phyloP scores from a whole-genome alignment of 495 filamentous ascomycete genomes.

The Neurospora sp. region DNA sequence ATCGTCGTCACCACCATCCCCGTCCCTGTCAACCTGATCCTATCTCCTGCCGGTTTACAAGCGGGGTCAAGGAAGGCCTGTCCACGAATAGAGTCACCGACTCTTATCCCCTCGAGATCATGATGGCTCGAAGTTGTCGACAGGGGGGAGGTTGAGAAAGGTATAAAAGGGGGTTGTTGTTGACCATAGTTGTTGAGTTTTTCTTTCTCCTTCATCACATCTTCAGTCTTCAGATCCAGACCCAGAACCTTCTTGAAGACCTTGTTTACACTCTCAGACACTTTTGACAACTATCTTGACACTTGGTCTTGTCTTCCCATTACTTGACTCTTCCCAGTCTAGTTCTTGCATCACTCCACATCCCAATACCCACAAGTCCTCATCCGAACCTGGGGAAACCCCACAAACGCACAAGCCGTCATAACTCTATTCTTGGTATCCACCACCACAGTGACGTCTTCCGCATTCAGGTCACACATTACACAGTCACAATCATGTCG shows the following conservation, averaged over 20 bases:
- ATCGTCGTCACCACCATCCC: constrained; percentile 28
- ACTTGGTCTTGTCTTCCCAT: constrained; percentile 5
- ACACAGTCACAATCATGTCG: constrained; percentile 36
- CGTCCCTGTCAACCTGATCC: constrained; percentile 12
- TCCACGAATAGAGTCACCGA: constrained; percentile 36
- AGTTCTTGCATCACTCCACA: constrained; percentile 4
- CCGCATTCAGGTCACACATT: constrained; percentile 3
- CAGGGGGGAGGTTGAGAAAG: constrained; percentile 26
- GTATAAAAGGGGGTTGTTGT: constrained; percentile 54
- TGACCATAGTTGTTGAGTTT: constrained; percentile 25
- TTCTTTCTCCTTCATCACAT: constrained; percentile 49
- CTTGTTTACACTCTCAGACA: constrained; percentile 5
- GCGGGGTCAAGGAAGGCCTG: constrained; percentile 34
- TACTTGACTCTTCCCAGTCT: neutral
- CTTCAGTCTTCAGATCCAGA: constrained; percentile 21
- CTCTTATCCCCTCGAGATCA: constrained; percentile 39
- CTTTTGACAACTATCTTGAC: neutral
- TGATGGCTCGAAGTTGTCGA: constrained; percentile 22
- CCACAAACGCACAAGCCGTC: constrained; percentile 4
- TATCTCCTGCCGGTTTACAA: constrained; percentile 25
- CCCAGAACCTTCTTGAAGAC: constrained; percentile 4
- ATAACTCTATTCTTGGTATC: constrained; percentile 8
- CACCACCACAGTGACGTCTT: constrained; percentile 8
- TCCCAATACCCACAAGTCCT: constrained; percentile 8
- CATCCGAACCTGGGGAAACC: neutral